Base-by-base conservation (phyloP, 2,329 filamentous ascomycete genomes). In the Pseudonectria foliicola region DNA sequence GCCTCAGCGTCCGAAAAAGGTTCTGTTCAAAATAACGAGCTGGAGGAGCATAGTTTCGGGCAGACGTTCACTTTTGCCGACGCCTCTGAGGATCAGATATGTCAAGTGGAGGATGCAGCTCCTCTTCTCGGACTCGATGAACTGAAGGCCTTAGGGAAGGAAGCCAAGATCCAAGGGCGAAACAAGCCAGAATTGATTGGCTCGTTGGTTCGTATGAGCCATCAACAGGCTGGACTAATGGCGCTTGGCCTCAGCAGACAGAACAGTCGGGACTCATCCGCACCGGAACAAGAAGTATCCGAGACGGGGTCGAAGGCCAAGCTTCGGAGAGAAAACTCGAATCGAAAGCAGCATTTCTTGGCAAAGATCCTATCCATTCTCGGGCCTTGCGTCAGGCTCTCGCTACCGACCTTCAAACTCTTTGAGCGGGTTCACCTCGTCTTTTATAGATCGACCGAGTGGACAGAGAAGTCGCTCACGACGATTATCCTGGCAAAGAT, bases 351-450 rank as follows among this genome's bases (percentile, higher is more conserved):
- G 7, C 77, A 92, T 57, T 92, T 90, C 47, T 63, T 87, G 2
- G 68, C 71, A 31, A 94, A 87, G 59, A 90, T 95, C 27, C 61
- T 89, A 47, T 70, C 72, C 21, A 79, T 80, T 38, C 84, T 85
- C 0, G 92, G 92, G 0, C 78, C 87, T 11, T 95, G 89, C 45
- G 81, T 96, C 41, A 74, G 90, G 25, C 73, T 98, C 10, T 86
- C 86, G 1, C 62, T 81, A 1, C 63, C 75, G 1, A 73, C 81
- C 1, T 74, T 88, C 43, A 86, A 80, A 50, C 72, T 98, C 1
- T 98, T 98, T 51, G 88, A 95, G 58, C 77, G 92, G 16, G 88
- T 96, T 1, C 92, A 96, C 62, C 66, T 98, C 3, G 88, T 98
- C 18, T 98, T 95, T 58, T 96, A 96, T 59, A 75, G 90, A 39